Percentiles rank a stretch among this genome's conserved stretches.
Conservation (phyloP, 345 rosid species). For the Adansonia digitata region DNA sequence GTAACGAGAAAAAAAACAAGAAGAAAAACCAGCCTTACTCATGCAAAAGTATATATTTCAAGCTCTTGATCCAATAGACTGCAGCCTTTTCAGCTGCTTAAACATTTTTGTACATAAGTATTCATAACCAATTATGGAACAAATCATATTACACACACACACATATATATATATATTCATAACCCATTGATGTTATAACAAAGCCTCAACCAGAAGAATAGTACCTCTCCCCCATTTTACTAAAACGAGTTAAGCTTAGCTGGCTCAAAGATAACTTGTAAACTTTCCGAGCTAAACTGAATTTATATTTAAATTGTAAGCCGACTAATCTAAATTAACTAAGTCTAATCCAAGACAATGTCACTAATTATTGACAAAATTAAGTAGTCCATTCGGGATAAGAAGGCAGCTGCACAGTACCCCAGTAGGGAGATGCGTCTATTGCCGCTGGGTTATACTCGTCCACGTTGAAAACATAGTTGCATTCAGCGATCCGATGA, state of each 20-base stretch:
- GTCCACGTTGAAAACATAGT: constrained; percentile 31
- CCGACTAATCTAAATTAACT: neutral
- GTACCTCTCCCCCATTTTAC: neutral
- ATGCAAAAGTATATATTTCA: neutral
- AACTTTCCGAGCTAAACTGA: neutral
- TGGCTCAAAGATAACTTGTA: neutral
- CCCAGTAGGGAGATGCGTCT: constrained; percentile 39
- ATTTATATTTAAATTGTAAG: neutral
- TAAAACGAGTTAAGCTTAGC: neutral
- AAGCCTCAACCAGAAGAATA: neutral
- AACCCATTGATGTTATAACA: neutral
- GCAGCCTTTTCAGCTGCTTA: neutral
- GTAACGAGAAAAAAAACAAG: neutral
- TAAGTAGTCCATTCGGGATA: neutral
- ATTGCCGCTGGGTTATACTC: constrained; percentile 30
- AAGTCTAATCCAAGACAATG: neutral
- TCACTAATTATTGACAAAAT: neutral
- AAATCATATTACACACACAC: too few species aligned
- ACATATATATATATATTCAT: neutral
- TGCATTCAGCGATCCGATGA: constrained; percentile 29
- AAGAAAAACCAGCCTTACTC: neutral
- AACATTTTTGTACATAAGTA: neutral
- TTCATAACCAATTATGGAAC: too few species aligned
- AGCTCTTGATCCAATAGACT: neutral
- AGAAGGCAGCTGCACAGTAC: constrained; percentile 26